Evolutionary conservation across 495 filamentous ascomycete genomes (phyloP), one percentile per base, ranked within the genome.

Genomic region (Aspergillus bridgeri): DNA sequence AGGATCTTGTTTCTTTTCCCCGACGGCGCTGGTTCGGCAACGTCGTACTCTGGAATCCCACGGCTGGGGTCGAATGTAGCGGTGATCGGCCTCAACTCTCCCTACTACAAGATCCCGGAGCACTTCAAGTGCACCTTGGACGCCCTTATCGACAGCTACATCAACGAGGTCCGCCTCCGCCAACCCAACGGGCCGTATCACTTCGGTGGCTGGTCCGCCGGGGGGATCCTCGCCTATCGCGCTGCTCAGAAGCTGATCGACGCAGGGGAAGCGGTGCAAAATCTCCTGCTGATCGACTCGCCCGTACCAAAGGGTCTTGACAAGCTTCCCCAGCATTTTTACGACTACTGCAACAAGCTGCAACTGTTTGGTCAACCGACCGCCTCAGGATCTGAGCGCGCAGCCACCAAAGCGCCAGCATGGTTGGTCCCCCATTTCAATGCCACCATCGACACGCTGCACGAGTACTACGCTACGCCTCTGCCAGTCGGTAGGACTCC

Each of bases 1-100:
- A 84, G 82, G 66, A 83, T 78, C 42, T 74, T 95, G 15, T 86
- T 89, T 70, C 81, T 93, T 57, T 75, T 93, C 42, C 90, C 91
- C 18, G 90, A 93, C 62, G 90, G 90, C 19, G 83, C 82, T 54
- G 90, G 90, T 19, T 86, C 84, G 22, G 81, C 86, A 8, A 81
- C 81, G 15, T 85, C 83, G 3, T 90, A 89, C 71, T 75, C 75
- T 0, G 71, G 77, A 48, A 76, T 89, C 11, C 73, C 78, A 15
- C 57, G 72, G 4, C 21, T 76, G 3, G 22, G 23, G 8, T 62
- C 85, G 15, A 75, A 79, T 19, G 61, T 77, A 17, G 69, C 75
- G 19, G 72, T 86, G 51, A 79, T 76, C n/a, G 87, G 83, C 22
- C 80, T 90, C 56, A 86, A 84, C 62, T 86, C 79, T 18, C 87